Conservation (phyloP, 148 eudicot species). For the Rhododendron williamsianum region DNA sequence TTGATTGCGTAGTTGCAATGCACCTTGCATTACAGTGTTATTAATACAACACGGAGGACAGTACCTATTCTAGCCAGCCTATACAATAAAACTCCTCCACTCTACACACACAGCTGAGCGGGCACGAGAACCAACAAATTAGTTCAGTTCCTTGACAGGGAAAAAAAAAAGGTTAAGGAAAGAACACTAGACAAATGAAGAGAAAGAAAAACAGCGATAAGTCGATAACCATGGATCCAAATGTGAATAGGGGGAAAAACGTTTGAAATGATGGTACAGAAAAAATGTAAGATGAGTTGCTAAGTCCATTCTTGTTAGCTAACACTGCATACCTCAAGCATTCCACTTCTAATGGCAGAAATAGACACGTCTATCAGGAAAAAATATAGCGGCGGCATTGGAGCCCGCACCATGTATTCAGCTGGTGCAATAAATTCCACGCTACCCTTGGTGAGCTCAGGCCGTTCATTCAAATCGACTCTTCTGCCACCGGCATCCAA, state of each 20-base stretch:
- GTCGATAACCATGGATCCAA: background rate
- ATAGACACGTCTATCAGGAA: conserved; percentile 95
- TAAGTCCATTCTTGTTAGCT: background rate
- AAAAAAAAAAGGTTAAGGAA: background rate
- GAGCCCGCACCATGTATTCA: conserved; percentile 99
- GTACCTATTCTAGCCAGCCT: background rate
- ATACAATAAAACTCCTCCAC: background rate
- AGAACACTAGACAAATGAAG: background rate
- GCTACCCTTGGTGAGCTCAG: conserved; percentile 87
- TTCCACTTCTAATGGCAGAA: conserved; percentile 90
- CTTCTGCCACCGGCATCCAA: conserved; percentile 84
- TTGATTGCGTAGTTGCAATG: background rate
- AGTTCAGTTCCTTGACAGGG: background rate
- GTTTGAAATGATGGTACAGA: background rate
- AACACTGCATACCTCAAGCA: conserved; percentile 81
- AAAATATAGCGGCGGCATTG: conserved; percentile 93
- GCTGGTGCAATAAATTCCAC: conserved; percentile 97
- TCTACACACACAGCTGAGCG: background rate
- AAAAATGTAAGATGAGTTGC: background rate
- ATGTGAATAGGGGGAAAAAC: background rate
- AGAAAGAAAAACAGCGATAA: background rate
- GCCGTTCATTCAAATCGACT: conserved; percentile 79
- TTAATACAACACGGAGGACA: background rate
- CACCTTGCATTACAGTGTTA: background rate
- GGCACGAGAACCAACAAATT: background rate